A percentile compares a stretch with the other conserved stretches of the same genome.
Conservation (phyloP, 805 yeast species). For the Metschnikowia kofuensis region DNA sequence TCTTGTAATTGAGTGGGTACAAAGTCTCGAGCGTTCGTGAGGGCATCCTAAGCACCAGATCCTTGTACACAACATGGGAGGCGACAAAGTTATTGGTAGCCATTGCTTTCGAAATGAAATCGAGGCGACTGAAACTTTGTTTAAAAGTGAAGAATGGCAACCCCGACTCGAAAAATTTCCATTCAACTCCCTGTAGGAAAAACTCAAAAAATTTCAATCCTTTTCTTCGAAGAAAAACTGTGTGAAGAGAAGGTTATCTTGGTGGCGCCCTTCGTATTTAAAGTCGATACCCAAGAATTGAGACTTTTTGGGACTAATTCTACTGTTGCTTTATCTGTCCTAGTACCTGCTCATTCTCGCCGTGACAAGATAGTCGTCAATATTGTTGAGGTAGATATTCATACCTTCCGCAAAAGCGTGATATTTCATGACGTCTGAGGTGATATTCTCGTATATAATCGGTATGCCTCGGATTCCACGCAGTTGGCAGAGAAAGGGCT, state of each 20-base stretch:
- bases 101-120: not conserved
- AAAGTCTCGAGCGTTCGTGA: not conserved
- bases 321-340: not conserved
- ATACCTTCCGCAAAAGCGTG: constrained; percentile 9
- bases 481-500: constrained; percentile 2
- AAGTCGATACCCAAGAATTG: not conserved
- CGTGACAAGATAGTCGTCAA: not conserved
- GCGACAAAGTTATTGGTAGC: not conserved
- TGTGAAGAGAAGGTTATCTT: not conserved
- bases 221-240: not conserved
- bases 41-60: not conserved
- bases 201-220: constrained; percentile 1
- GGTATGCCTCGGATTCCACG: not conserved
- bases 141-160: not conserved
- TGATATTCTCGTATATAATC: not conserved
- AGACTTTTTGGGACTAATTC: not conserved
- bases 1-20: not conserved
- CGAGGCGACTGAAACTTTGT: not conserved
- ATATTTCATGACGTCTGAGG: not conserved
- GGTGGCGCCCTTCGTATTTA: not conserved
- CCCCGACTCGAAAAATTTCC: not conserved
- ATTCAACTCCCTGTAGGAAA: not conserved
- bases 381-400: not conserved
- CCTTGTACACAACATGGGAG: not conserved
- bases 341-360: not conserved